Conservation (phyloP, 768 basidiomycete genomes). For the Suillus subaureus region DNA sequence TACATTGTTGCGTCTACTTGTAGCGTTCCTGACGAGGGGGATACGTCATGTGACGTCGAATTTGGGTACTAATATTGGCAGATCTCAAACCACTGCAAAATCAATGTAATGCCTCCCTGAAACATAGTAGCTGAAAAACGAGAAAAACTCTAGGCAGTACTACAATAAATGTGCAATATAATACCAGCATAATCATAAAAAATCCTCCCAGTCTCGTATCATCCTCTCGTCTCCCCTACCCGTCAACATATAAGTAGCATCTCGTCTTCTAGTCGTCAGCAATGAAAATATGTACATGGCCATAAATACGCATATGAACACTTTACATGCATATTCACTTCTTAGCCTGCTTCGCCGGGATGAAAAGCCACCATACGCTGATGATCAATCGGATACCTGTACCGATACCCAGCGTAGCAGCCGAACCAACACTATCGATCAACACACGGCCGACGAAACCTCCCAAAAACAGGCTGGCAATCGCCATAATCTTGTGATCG, state of each 20-base stretch:
- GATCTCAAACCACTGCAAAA: too few species aligned
- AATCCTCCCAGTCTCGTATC: not conserved
- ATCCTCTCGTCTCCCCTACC: not conserved
- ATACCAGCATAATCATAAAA: not conserved
- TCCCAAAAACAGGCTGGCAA: conserved; percentile 71
- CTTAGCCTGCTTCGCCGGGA: conserved; percentile 40
- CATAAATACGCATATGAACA: not conserved
- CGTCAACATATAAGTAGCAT: not conserved
- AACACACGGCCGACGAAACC: conserved; percentile 69
- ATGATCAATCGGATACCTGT: conserved; percentile 64
- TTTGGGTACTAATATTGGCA: too few species aligned
- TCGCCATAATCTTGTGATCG: conserved; percentile 73
- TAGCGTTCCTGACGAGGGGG: not conserved
- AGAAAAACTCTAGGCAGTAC: not conserved
- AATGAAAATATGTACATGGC: not conserved
- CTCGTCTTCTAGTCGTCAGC: not conserved
- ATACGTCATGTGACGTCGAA: not conserved
- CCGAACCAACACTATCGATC: conserved; percentile 59
- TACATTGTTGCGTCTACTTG: not conserved
- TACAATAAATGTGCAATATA: not conserved
- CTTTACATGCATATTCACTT: conserved; percentile 3
- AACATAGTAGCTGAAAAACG: not conserved
- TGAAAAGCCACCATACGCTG: conserved; percentile 65
- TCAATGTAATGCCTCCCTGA: not conserved
- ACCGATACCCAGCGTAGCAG: conserved; percentile 67